These are phyloP conservation scores for Cryptococcus sp. DNA, from an alignment of 1,284 basidiomycete species.

Conservation along the genomic window DNA sequence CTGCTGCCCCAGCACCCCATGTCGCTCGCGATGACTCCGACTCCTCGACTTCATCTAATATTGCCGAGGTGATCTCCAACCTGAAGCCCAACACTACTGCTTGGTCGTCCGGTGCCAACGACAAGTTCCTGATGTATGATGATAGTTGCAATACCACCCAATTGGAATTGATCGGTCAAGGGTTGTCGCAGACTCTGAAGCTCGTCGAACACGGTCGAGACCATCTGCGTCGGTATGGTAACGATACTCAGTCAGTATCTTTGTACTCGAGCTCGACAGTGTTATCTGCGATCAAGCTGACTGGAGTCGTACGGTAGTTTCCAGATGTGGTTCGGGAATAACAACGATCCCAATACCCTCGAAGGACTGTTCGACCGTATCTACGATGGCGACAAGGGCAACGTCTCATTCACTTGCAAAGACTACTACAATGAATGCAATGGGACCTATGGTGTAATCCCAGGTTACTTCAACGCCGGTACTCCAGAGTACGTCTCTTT, in stretches of 20 bases:
- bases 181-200: slow-evolving; percentile 10
- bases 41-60: not conserved
- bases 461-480: slow-evolving; percentile 15
- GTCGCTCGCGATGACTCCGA: not conserved
- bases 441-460: slow-evolving; percentile 17
- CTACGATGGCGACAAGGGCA: slow-evolving; percentile 15
- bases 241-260: slow-evolving; percentile 13
- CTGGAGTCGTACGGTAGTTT: slow-evolving; percentile 4
- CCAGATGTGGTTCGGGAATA: slow-evolving; percentile 18
- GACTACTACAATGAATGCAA: slow-evolving; percentile 12
- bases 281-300: not conserved
- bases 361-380: slow-evolving; percentile 18
- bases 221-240: slow-evolving; percentile 16
- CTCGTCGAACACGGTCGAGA: slow-evolving; percentile 17
- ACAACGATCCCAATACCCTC: slow-evolving; percentile 13
- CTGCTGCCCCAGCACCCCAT: slow-evolving; percentile 1
- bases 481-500: slow-evolving; percentile 12
- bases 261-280: not conserved
- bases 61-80: not conserved
- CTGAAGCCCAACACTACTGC: slow-evolving; percentile 6
- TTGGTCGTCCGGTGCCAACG: slow-evolving; percentile 5
- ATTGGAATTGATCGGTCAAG: slow-evolving; percentile 14
- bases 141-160: slow-evolving; percentile 15
- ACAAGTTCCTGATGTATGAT: too few relatives aligned
- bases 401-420: slow-evolving; percentile 19